phyloP scores from a whole-genome alignment of 768 basidiomycete genomes.

The Leccinum variicolor region DNA sequence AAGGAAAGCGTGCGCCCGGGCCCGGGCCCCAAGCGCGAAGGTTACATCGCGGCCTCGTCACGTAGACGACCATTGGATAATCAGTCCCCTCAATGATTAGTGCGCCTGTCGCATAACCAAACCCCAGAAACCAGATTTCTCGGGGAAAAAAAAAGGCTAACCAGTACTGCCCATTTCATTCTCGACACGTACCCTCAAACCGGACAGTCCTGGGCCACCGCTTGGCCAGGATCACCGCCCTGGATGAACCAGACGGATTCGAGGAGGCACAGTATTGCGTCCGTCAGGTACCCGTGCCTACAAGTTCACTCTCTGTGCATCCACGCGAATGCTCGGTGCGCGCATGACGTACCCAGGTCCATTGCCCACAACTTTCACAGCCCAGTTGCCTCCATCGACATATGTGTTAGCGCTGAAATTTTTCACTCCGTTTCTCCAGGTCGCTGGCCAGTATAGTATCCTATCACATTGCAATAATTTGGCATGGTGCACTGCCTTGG shows the following conservation, averaged over 20 bases:
- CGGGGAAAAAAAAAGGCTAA: background rate
- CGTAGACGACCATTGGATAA: background rate
- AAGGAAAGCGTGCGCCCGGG: background rate
- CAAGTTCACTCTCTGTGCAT: background rate
- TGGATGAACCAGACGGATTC: no score
- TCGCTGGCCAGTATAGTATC: background rate
- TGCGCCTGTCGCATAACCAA: background rate
- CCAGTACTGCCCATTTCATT: background rate
- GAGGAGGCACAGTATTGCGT: background rate
- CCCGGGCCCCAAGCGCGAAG: background rate
- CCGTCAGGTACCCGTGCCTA: background rate
- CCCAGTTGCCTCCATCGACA: background rate
- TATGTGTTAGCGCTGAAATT: background rate
- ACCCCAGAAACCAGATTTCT: background rate
- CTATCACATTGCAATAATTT: background rate
- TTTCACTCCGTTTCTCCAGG: background rate
- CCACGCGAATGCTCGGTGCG: background rate
- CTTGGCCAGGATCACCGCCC: background rate
- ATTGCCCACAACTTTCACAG: background rate
- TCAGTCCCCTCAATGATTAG: background rate
- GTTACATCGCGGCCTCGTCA: background rate
- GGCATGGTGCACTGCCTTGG: background rate
- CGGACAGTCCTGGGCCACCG: background rate
- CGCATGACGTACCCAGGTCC: background rate
- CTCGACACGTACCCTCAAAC: background rate